Evolutionary conservation across 2,329 filamentous ascomycete species (phyloP).

Genomic region (Ophiosphaerella herpotricha): DNA sequence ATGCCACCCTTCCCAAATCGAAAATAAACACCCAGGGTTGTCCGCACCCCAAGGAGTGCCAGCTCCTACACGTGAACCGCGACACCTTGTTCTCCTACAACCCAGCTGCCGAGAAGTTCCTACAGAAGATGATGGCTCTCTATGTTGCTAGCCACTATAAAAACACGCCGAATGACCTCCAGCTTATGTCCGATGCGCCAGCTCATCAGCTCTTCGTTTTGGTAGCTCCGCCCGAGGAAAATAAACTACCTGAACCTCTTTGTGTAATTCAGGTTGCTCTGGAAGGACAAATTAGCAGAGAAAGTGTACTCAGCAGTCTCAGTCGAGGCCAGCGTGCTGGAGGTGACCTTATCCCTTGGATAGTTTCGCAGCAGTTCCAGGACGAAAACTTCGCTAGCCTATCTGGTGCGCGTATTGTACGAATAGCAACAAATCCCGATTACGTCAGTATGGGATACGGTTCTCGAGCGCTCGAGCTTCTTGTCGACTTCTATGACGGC

Average conservation of each 20-base stretch:
- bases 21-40: slow-evolving; percentile 75
- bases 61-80: slow-evolving; percentile 91
- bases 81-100: slow-evolving; percentile 99
- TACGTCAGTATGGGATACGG: slow-evolving; percentile 94
- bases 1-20: slow-evolving; percentile 83
- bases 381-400: slow-evolving; percentile 94
- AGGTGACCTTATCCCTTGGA: slow-evolving; percentile 95
- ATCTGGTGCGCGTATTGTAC: slow-evolving; percentile 87
- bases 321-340: slow-evolving; percentile 86
- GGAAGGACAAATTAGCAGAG: slow-evolving; percentile 91
- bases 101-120: slow-evolving; percentile 92
- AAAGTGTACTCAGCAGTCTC: slow-evolving; percentile 88
- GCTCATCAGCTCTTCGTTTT: slow-evolving; percentile 96
- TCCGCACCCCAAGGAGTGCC: slow-evolving; percentile 88
- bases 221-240: slow-evolving; percentile 79
- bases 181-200: slow-evolving; percentile 96
- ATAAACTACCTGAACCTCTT: slow-evolving; percentile 85
- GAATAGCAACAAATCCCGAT: slow-evolving; percentile 95
- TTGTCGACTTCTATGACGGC: slow-evolving; percentile 92
- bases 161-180: slow-evolving; percentile 96
- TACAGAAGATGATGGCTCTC: slow-evolving; percentile 97
- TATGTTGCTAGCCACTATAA: slow-evolving; percentile 99
- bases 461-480: slow-evolving; percentile 80
- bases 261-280: slow-evolving; percentile 93
- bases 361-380: slow-evolving; percentile 97